phyloP scores from a whole-genome alignment of 768 basidiomycete species.

The Gloeostereum incarnatum region DNA sequence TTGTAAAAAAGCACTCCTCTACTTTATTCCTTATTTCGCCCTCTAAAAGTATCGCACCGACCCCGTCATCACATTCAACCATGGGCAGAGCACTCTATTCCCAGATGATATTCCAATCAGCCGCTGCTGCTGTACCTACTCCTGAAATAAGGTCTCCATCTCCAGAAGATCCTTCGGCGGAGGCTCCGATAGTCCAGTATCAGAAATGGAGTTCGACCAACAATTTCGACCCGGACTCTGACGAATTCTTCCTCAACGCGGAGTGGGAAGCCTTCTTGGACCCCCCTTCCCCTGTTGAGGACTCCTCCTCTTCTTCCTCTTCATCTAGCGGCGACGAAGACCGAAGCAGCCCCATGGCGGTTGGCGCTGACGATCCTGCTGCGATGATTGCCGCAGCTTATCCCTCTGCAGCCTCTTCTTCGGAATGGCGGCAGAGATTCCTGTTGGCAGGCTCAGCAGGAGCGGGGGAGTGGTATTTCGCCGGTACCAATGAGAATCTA shows the following conservation, averaged over 20 bases:
- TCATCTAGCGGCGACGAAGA: slow-evolving; percentile 37
- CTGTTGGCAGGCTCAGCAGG: slow-evolving; percentile 1
- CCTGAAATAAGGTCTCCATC: too few species aligned
- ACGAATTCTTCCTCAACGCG: slow-evolving; percentile 34
- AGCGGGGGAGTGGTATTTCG: background rate
- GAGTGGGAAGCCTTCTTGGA: slow-evolving; percentile 34
- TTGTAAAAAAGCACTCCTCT: too few species aligned
- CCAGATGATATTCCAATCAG: too few species aligned
- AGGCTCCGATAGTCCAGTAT: background rate
- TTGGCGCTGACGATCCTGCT: slow-evolving; percentile 30
- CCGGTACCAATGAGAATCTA: too few species aligned
- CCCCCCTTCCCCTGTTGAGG: slow-evolving; percentile 7
- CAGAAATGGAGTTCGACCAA: slow-evolving; percentile 14
- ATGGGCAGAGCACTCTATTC: too few species aligned
- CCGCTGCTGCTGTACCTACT: too few species aligned
- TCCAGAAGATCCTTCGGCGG: too few species aligned
- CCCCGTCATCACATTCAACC: too few species aligned
- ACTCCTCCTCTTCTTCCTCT: slow-evolving; percentile 24
- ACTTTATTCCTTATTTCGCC: too few species aligned
- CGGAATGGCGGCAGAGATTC: slow-evolving; percentile 13
- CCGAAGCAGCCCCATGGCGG: slow-evolving; percentile 38
- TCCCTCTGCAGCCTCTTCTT: slow-evolving; percentile 5
- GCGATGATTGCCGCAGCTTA: slow-evolving; percentile 28
- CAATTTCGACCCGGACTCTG: slow-evolving; percentile 40
- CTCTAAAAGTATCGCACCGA: too few species aligned